Conservation (phyloP, 345 rosid genomes). For the Psidium friedrichsthalianum region DNA sequence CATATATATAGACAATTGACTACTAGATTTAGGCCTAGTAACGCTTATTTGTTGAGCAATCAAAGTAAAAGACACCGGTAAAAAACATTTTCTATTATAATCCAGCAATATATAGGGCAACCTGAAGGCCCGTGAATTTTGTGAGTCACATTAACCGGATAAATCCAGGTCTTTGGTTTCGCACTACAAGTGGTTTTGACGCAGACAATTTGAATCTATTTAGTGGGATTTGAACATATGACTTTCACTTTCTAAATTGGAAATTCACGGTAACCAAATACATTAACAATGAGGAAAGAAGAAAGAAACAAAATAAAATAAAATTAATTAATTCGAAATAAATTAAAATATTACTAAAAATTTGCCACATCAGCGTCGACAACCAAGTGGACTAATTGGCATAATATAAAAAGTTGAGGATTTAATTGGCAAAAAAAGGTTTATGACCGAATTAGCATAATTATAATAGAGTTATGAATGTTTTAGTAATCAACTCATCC, state of each 20-base stretch:
- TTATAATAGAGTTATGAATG: too few relatives aligned
- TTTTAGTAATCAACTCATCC: too few relatives aligned
- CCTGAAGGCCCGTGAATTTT: background rate
- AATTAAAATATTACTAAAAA: too few relatives aligned
- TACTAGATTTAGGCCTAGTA: background rate
- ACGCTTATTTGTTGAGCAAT: background rate
- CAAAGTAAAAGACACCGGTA: background rate
- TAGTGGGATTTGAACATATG: background rate
- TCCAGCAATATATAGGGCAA: background rate
- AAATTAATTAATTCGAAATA: too few relatives aligned
- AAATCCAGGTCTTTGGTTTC: background rate
- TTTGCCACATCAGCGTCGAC: too few relatives aligned
- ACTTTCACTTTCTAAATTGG: background rate
- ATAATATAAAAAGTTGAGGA: too few relatives aligned
- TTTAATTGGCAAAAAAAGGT: too few relatives aligned
- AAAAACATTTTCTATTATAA: background rate
- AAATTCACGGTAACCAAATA: background rate
- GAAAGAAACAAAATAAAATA: too few relatives aligned
- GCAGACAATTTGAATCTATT: fast-evolving
- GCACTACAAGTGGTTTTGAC: background rate
- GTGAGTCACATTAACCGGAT: background rate
- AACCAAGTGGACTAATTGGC: too few relatives aligned
- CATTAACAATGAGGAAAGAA: background rate
- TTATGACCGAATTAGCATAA: too few relatives aligned
- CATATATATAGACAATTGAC: background rate